Conservation (phyloP, 208 protist genomes). For the Wallacemonas sp. region DNA sequence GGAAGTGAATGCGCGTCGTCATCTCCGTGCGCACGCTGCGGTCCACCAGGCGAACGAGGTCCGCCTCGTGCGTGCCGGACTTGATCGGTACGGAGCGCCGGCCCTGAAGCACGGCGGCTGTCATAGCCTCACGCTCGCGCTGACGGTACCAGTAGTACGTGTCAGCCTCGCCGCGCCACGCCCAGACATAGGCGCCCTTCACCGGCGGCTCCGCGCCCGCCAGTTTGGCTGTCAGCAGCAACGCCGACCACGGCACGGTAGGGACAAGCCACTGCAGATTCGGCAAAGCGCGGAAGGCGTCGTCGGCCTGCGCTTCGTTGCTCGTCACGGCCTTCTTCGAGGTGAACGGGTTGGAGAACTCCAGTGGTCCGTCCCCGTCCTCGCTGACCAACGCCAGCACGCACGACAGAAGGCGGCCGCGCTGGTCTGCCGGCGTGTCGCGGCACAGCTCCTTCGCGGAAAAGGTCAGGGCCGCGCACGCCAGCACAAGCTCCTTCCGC, state of each 20-base stretch:
- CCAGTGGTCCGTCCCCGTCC: slow-evolving; percentile 22
- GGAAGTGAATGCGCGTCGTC: slow-evolving; percentile 64
- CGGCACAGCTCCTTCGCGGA: neutral
- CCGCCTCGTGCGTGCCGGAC: slow-evolving; percentile 33
- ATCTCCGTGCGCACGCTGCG: slow-evolving; percentile 27
- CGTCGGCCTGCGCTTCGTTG: slow-evolving; percentile 30
- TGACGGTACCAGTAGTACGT: slow-evolving; percentile 54
- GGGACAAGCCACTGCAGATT: slow-evolving; percentile 80
- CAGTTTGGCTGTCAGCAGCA: slow-evolving; percentile 63
- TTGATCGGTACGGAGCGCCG: slow-evolving; percentile 26
- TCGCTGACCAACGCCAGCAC: neutral
- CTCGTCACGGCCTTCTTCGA: slow-evolving; percentile 20
- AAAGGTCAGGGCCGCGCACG: slow-evolving; percentile 16
- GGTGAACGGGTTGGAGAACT: slow-evolving; percentile 33
- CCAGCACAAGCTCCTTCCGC: slow-evolving; percentile 30
- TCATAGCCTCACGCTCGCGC: slow-evolving; percentile 43
- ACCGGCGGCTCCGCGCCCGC: slow-evolving; percentile 41
- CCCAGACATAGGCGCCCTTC: slow-evolving; percentile 70
- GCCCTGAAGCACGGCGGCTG: slow-evolving; percentile 48
- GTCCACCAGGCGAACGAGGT: slow-evolving; percentile 60
- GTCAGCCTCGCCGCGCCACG: slow-evolving; percentile 63
- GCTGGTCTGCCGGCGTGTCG: neutral
- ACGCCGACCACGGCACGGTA: slow-evolving; percentile 55
- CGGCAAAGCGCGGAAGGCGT: slow-evolving; percentile 44
- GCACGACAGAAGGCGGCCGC: neutral